Evolutionary conservation across 73 alveolate species (phyloP).

Genomic region (Tetrahymena elliotti): DNA sequence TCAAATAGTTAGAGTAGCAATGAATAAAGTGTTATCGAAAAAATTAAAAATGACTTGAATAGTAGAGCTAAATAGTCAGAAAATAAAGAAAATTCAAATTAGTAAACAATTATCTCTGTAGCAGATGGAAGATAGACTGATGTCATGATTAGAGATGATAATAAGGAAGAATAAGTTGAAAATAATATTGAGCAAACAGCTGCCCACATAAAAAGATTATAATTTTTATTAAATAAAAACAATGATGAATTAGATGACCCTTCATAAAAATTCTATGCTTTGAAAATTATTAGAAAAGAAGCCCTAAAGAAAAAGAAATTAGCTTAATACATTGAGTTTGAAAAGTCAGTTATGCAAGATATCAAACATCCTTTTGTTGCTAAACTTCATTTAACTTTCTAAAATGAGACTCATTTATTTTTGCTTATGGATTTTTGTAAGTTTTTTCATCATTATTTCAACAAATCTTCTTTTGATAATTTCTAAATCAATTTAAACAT

Average conservation of each 20-base stretch:
- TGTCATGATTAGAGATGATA: neutral
- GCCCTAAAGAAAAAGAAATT: slow-evolving; percentile 74
- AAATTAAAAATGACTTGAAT: neutral
- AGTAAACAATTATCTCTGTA: neutral
- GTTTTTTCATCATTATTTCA: too few relatives aligned
- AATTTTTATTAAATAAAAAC: neutral
- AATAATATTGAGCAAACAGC: neutral
- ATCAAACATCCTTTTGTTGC: slow-evolving; percentile 91
- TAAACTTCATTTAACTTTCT: slow-evolving; percentile 74
- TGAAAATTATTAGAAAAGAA: slow-evolving; percentile 86
- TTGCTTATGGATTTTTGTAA: slow-evolving; percentile 63
- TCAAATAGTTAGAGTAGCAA: neutral
- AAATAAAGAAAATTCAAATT: neutral
- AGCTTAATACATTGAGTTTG: slow-evolving; percentile 77
- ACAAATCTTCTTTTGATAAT: too few relatives aligned
- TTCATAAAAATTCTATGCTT: slow-evolving; percentile 58
- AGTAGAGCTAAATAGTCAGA: neutral
- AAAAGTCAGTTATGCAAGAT: slow-evolving; percentile 63
- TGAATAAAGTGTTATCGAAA: neutral
- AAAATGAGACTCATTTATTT: slow-evolving; percentile 58
- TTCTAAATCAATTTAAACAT: neutral
- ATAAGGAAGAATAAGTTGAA: neutral
- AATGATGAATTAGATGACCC: neutral
- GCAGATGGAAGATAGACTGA: neutral
- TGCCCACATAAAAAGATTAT: neutral